Base-by-base conservation (phyloP, 225 moss, liverwort and hornwort genomes). In the Physcomitrium patens region DNA sequence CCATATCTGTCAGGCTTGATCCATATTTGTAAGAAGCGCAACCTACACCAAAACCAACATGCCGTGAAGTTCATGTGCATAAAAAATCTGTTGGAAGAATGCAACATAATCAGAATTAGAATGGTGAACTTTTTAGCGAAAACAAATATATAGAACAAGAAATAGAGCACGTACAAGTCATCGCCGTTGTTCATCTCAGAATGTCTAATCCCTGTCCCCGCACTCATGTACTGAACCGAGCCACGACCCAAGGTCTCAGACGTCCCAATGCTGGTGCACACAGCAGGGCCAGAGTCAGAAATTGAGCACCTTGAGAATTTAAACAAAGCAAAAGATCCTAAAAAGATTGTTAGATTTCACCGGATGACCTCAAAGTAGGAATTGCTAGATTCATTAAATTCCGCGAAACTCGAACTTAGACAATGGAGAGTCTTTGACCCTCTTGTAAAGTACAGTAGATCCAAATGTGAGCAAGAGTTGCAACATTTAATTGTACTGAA, bases 201-300 rank as follows among this genome's bases (percentile, higher is more conserved):
- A 78, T 97, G 96, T 60, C 87, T 89, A 60, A 97, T 81, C 59
- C 96, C 94, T 14, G 81, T 83, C 59, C 96, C 96, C 3, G 96
- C 92, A 77, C 96, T 94, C 96, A 97, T 92, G 18, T 97, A 97
- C 77, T 97, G 94, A 51, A 90, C 94, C 17, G 96, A 87, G 43
- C 94, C 96, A 58, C 96, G 83, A n/a, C 90, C 90, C 71, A 97
- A 79, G 5, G 90, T 89, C 85, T 97, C 96, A 7, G 92, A 85
- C 60, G 96, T 97, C 52, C 96, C 96, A 81, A 97, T 94, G 84
- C 96, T 93, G 71, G 66, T 37, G 14, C 70, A 71, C 43, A 67
- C n/a, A 45, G 17, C 74, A 16, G 22, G 43, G 55, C 55, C 58
- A 63, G 17, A 31, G 49, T 56, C 63, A 51, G 55, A 68, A 18